Conservation (phyloP, 768 basidiomycete genomes). For the Podaxis sp. region DNA sequence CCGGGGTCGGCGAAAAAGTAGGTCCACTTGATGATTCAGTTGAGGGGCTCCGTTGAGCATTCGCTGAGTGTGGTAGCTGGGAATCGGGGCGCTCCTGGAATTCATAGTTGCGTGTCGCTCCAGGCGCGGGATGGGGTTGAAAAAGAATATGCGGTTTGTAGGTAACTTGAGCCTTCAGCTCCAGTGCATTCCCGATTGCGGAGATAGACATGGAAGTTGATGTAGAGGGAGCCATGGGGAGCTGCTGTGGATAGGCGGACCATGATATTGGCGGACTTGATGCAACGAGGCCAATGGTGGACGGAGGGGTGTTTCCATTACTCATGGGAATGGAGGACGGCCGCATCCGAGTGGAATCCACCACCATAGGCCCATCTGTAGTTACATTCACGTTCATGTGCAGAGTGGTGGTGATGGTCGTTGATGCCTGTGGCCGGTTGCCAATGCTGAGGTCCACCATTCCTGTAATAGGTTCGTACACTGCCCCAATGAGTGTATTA, state of each 20-base stretch:
- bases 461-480: not conserved
- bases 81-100: not conserved
- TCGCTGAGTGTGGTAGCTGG: not conserved
- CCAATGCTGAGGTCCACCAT: not conserved
- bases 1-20: not conserved
- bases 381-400: not conserved
- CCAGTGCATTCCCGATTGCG: not conserved
- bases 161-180: not conserved
- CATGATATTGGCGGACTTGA: not conserved
- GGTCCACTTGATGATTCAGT: not conserved
- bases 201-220: not conserved
- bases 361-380: not conserved
- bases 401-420: not conserved
- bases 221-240: not conserved
- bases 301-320: conserved; percentile 20
- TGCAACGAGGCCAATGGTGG: not conserved
- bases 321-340: conserved; percentile 41
- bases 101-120: not conserved
- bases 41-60: not conserved
- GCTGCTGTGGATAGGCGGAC: not conserved
- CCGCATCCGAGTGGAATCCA: not conserved
- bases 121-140: not conserved
- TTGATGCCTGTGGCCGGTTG: not conserved
- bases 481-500: not conserved
- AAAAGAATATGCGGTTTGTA: not conserved